Base-by-base conservation (phyloP, 495 filamentous ascomycete genomes). In the Hypoxylon cercidicola region DNA sequence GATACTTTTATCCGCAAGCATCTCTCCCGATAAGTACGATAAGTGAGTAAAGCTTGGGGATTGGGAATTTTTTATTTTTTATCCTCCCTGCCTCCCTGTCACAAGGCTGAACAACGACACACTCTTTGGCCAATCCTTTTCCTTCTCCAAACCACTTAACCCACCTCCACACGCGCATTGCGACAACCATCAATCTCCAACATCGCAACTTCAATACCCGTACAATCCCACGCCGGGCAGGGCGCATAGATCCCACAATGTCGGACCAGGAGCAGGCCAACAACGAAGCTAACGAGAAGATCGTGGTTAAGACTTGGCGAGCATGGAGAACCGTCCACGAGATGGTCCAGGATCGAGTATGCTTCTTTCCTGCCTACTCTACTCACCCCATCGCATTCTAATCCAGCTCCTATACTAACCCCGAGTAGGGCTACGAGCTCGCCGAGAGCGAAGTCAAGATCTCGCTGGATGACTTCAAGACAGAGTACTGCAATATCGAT, bases 381-480 rank as follows among this genome's bases (percentile, higher is more conserved):
- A 10, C 21, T 11, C 23, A 25, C 30, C 9, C 23, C 7, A 48
- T 25, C 40, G 28, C 34, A 18, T 57, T 12, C 60, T n/a, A n/a
- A n/a, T n/a, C n/a, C n/a, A n/a, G n/a, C n/a, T n/a, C 46, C 18
- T 48, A 54, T 56, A 62, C 62, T 70, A 18, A 70, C 49, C 40
- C 49, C n/a, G 4, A 8, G 15, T 66, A 97, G 93, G 94, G 94
- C 63, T 99, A 99, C 79, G 90, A 96, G 72, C 82, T 99, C 16
- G 81, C 91, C 21, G 92, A 97, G 47, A 89, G 93, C 21, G 95
- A 99, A 84, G 84, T 96, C 56, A 84, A 85, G 69, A 90, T 97
- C 65, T 83, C 89, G 1, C 88, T 97, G 13, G 83, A 88, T 7
- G 84, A 89, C 10, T 99, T 99, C 81, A 82, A 80, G 53, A 48